Conservation (phyloP, 345 rosid species). For the Odontarrhena argentea region DNA sequence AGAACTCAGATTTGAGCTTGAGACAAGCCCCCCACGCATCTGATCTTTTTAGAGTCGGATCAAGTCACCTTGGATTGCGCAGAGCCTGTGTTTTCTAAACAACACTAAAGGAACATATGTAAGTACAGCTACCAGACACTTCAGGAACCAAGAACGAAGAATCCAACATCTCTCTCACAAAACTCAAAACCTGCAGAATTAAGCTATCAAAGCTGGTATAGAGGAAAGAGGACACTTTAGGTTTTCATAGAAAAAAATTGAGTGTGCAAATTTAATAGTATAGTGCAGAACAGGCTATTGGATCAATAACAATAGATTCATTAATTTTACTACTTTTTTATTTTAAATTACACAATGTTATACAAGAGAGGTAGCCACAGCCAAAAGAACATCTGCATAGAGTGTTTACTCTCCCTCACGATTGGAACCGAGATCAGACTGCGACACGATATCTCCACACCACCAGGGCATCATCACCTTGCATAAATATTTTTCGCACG, state of each 20-base stretch:
- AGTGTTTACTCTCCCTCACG: conserved; percentile 17
- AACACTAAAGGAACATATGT: conserved; percentile 8
- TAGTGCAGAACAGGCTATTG: conserved; percentile 31
- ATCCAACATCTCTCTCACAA: not conserved
- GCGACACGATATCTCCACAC: conserved; percentile 30
- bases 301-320: conserved; percentile 27
- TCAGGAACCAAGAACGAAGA: not conserved
- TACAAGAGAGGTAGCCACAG: conserved; percentile 32
- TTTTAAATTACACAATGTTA: conserved; percentile 36
- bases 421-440: conserved; percentile 27
- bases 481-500: conserved; percentile 36
- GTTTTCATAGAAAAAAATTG: not conserved
- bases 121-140: not conserved
- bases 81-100: conserved; percentile 16
- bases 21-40: conserved; percentile 16
- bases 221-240: conserved; percentile 2
- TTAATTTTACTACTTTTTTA: conserved; percentile 21
- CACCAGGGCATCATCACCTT: conserved; percentile 35
- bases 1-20: conserved; percentile 14
- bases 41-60: not conserved
- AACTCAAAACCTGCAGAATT: not conserved
- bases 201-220: not conserved
- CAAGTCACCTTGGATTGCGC: conserved; percentile 8
- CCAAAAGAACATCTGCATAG: conserved; percentile 21
- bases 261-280: conserved; percentile 29